phyloP scores from a whole-genome alignment of 176 grass and related monocot species.

The Rhynchospora tenuis region DNA sequence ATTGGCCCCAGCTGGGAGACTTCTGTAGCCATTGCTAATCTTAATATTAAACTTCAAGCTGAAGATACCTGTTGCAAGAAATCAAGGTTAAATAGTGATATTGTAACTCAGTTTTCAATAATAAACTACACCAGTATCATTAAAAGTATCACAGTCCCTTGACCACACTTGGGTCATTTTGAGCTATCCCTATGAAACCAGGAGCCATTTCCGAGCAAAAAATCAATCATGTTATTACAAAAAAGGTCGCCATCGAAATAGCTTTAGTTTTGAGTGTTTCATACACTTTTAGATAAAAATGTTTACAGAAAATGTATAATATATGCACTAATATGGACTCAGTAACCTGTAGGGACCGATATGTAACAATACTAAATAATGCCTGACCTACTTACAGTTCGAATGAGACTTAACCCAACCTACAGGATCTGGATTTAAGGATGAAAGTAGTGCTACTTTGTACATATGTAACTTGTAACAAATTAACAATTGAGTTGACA shows the following conservation, averaged over 20 bases:
- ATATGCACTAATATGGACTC: no score
- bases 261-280: no score
- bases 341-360: no score
- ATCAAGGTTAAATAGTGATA: not conserved
- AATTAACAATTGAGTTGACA: no score
- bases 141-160: not conserved
- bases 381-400: no score
- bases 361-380: no score
- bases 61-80: slow-evolving; percentile 2
- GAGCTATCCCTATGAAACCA: not conserved
- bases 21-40: slow-evolving; percentile 35
- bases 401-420: no score
- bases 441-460: no score
- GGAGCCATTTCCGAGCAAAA: not conserved
- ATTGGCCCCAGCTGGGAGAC: slow-evolving; percentile 36
- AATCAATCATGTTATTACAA: not conserved
- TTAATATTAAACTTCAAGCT: slow-evolving; percentile 11
- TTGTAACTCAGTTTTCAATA: not conserved
- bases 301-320: not conserved
- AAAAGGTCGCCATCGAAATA: not conserved
- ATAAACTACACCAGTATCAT: not conserved
- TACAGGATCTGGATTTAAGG: no score
- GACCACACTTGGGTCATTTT: not conserved
- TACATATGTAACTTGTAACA: no score
- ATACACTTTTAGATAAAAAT: not conserved